Evolutionary conservation across 305 asterid species (phyloP).

Genomic region (Stenogyne calaminthoides): DNA sequence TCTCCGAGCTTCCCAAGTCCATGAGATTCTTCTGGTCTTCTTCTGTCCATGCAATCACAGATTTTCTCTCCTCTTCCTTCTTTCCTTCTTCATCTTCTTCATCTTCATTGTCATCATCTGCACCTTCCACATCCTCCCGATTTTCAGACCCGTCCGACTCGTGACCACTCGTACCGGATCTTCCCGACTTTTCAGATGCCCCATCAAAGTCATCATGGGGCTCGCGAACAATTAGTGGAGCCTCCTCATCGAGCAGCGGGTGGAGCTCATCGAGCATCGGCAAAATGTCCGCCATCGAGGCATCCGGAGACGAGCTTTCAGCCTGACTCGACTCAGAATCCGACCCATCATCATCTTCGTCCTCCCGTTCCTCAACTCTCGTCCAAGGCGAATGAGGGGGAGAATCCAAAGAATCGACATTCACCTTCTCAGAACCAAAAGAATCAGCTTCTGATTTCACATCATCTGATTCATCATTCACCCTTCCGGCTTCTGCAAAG

Average conservation of each 20-base stretch:
- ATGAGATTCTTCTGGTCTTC: conserved; percentile 97
- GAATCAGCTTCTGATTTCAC: conserved; percentile 68
- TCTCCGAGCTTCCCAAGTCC: conserved; percentile 91
- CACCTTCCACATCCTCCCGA: conserved; percentile 53
- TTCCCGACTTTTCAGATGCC: conserved; percentile 47
- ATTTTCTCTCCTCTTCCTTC: conserved; percentile 54
- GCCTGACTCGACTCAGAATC: conserved; percentile 77
- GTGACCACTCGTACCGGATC: conserved; percentile 42
- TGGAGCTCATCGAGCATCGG: conserved; percentile 97
- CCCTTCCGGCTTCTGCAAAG: conserved; percentile 37
- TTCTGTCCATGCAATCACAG: conserved; percentile 87
- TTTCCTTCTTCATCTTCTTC: conserved; percentile 60
- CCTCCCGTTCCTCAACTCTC: conserved; percentile 50
- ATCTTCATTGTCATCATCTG: conserved; percentile 63
- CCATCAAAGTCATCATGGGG: conserved; percentile 56
- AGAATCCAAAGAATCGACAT: conserved; percentile 69
- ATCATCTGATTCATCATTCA: conserved; percentile 51
- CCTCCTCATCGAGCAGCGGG: conserved; percentile 77
- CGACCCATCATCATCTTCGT: conserved; percentile 42
- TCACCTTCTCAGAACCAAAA: conserved; percentile 70
- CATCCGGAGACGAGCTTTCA: conserved; percentile 96
- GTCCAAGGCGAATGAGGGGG: conserved; percentile 82
- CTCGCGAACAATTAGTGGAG: conserved; percentile 45
- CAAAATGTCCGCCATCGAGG: conserved; percentile 90
- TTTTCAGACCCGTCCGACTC: conserved; percentile 60